Base-by-base conservation (phyloP, 2,329 filamentous ascomycete species). In the Aspergillus sp. region DNA sequence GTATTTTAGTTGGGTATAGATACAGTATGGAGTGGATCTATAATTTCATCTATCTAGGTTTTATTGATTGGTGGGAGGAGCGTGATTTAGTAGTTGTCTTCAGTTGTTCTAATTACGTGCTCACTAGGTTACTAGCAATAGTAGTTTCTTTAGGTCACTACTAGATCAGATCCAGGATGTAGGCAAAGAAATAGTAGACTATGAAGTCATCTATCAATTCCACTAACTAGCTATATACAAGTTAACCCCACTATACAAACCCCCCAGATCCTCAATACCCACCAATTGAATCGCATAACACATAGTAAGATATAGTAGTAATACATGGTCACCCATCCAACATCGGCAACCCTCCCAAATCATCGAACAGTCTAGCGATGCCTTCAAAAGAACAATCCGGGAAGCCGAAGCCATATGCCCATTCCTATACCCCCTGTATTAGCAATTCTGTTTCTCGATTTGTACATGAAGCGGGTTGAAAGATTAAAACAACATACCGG, bases 301-400 rank as follows among this genome's bases (percentile, higher is more conserved):
- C 17, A 27, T 32, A 2, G 4, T 17, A 38, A n/a, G 3, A 15
- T 30, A 32, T 13, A 27, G 15, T 25, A 54, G 23, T 21, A 19
- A 41, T 42, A 49, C 11, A 27, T 62, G 4, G 5, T 36, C 62
- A 69, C 25, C 64, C 66, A 62, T 73, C 70, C 54, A 73, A 48
- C 66, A 72, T 70, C 5, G 72, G 70, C 25, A 72, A 53, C 8
- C 66, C 70, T 3, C 67, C 71, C 32, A 75, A 59, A 64, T 75
- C 72, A 62, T 74, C 71, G 52, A 76, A 75, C 11, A 76, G 58
- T 41, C 71, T 62, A 1, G 72, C 72, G 39, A 75, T 73, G 6
- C 71, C 73, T 36, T 76, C 71, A 38, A 75, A 74, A 0, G 73
- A 75, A 60, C 71, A 76, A 58, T 75, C 74, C 2, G 72, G 72